Base-by-base conservation (phyloP, 768 basidiomycete species). In the Termitomyces sp. region DNA sequence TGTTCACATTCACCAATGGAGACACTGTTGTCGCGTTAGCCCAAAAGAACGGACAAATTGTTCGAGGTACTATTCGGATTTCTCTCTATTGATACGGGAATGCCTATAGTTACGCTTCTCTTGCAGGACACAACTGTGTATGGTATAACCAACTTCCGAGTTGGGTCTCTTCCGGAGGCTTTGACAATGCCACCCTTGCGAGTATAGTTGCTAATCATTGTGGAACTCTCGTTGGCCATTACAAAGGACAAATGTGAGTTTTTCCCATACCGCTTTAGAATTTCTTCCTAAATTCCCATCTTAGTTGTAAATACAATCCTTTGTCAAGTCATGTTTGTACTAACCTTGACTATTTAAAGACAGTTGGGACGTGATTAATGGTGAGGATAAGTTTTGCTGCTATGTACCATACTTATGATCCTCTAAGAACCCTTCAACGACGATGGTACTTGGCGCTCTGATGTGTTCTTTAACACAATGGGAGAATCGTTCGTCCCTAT, bases 351-450 rank as follows among this genome's bases (percentile, higher is more conserved):
- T 50, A 12, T 20, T 20, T 32, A n/a, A 38, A 74, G 75, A 77
- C 59, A 63, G 69, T 26, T 77, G 74, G 77, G 78, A 80, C 63
- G 79, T 79, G 43, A 68, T 80, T 59, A 81, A 80, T 58, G 79
- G 66, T 67, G 23, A 14, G 47, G 12, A 36, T 59, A 18, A 10
- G 7, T 13, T 38, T 40, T 16, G 8, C 10, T 28, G 50, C 32
- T 30, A 40, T 32, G 23, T 23, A 14, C n/a, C 12, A 32, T 23
- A 36, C 32, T 54, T 5, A 56, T 33, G 13, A 44, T 36, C n/a
- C 8, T 30, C 46, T 66, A 55, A 78, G 77, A 85, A 67, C 78
- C 82, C 10, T 82, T 86, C 72, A 82, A 85, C 62, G 85, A 86
- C 38, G 76, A 86, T 63, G 85, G 86, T 16, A 83, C 82, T 14